Base-by-base conservation (phyloP, 176 grass and related monocot genomes). In the Pontederia crassipes region DNA sequence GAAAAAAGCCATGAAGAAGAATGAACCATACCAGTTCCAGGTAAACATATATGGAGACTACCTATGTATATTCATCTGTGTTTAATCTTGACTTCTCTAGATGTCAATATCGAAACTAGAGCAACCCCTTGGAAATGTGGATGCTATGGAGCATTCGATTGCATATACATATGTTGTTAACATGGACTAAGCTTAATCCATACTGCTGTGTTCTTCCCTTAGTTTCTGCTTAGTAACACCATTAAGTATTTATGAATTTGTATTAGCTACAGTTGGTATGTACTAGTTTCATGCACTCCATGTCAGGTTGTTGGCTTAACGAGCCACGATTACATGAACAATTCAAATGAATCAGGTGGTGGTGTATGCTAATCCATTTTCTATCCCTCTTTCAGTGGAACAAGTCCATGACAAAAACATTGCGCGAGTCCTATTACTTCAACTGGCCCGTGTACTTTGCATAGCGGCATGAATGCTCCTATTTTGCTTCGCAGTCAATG, bases 1-100 rank as follows among this genome's bases (percentile, higher is more conserved):
- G 74, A 82, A 82, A 54, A 77, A 62, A 46, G 45, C 66, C 40
- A 20, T 82, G 69, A 61, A 77, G 50, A 82, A 72, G 61, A 73
- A 82, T 50, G 62, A 65, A 15, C 46, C 47, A 65, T 65, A 65
- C 14, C 18, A 65, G n/a, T 65, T 65, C n/a, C 49, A 65, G 62
- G 62, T 29, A 50, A 50, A 29, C 16, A 49, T 51, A 3, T 2
- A 3, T 4, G 6, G 32, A 4, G 2, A 40, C 32, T 40, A 40
- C 6, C 1, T 40, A 3, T 40, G 32, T 7, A 27, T 65, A 12
- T 12, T 28, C 47, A 50, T 49, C 51, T 6, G 12, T 54, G 3
- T 17, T 65, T 65, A 20, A 9, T 51, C 28, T 13, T 15, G 18
- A 28, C 11, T 27, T 1, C 15, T 51, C 11, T 28, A 8, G 8